Evolutionary conservation across 2,329 filamentous ascomycete species (phyloP).

Genomic region (Penicillium palitans): DNA sequence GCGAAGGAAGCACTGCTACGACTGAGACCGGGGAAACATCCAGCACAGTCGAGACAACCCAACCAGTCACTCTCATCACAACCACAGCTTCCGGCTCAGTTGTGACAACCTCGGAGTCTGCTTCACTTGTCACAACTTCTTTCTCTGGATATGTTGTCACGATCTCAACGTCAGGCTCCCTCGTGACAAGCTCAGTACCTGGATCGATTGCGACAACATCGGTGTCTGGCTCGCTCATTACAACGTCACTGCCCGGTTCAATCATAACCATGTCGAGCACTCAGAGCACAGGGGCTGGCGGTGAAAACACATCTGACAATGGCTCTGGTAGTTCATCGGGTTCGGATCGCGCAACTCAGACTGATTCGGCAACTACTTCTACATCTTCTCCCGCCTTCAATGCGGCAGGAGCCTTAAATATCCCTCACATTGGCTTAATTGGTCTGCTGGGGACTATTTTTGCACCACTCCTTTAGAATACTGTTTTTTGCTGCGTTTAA

Average conservation of each 20-base stretch:
- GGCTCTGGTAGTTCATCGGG: neutral
- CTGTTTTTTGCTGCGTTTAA: neutral
- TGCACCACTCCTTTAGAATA: constrained; percentile 3
- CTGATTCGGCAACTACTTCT: neutral
- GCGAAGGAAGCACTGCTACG: neutral
- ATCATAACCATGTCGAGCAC: neutral
- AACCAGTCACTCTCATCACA: neutral
- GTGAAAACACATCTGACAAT: neutral
- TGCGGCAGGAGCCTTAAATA: neutral
- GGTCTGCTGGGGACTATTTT: constrained; percentile 5
- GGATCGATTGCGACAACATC: neutral
- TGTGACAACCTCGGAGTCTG: neutral
- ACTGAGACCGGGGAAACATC: neutral
- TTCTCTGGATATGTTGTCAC: neutral
- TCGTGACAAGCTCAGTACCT: neutral
- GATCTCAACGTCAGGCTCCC: neutral
- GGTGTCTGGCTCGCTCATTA: neutral
- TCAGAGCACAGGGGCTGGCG: neutral
- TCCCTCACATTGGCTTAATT: constrained; percentile 2
- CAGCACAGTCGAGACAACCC: neutral
- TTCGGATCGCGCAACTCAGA: neutral
- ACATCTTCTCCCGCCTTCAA: neutral
- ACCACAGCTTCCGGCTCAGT: neutral
- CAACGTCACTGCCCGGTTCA: neutral
- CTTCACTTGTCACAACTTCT: neutral